Evolutionary conservation across 352 stramenopile species (phyloP).

Genomic region (Globisporangium viniferum): DNA sequence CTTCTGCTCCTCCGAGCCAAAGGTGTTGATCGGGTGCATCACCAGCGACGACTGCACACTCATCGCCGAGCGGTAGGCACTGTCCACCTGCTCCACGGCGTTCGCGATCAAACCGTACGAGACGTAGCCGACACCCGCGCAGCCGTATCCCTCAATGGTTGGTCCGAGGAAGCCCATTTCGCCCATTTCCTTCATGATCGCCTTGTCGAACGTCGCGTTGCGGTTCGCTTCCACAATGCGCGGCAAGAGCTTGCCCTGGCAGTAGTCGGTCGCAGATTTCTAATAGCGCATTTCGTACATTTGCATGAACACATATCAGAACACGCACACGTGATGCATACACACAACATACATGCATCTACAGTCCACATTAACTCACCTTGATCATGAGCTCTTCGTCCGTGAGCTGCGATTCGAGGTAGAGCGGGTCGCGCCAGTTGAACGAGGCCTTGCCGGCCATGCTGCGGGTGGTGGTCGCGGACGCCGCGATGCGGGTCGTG

Average conservation of each 20-base stretch:
- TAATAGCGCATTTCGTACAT: conserved; percentile 19
- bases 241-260: conserved; percentile 92
- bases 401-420: conserved; percentile 74
- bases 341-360: not conserved
- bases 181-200: conserved; percentile 94
- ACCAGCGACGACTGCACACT: conserved; percentile 97
- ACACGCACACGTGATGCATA: not conserved
- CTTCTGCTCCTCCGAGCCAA: conserved; percentile 95
- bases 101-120: conserved; percentile 96
- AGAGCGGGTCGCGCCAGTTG: conserved; percentile 81
- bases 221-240: conserved; percentile 94
- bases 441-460: conserved; percentile 59
- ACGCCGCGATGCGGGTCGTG: conserved; percentile 21
- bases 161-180: conserved; percentile 93
- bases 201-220: conserved; percentile 92
- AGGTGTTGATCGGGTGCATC: conserved; percentile 98
- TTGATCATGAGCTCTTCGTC: conserved; percentile 92
- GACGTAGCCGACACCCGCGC: conserved; percentile 93
- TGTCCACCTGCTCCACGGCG: conserved; percentile 96
- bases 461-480: conserved; percentile 24
- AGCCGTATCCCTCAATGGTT: conserved; percentile 95
- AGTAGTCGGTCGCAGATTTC: conserved; percentile 93
- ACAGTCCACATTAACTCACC: conserved; percentile 25
- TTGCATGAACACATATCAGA: not conserved
- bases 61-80: conserved; percentile 96